Evolutionary conservation across 768 basidiomycete species (phyloP).

Genomic region (Kwoniella shandongensis): DNA sequence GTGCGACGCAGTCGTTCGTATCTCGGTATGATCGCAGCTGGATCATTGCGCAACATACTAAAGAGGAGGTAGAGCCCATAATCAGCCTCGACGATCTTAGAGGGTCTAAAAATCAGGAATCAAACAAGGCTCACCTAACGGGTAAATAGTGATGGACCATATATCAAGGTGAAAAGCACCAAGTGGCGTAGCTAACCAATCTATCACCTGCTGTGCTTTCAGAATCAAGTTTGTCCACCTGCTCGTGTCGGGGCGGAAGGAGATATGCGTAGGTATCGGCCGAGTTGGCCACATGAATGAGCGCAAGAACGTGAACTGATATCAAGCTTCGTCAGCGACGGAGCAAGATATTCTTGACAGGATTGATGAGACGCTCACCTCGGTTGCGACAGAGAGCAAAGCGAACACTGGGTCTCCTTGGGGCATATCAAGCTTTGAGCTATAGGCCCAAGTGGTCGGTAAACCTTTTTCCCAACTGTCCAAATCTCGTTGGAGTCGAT

Average conservation of each 20-base stretch:
- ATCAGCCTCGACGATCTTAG: not conserved
- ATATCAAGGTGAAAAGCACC: slow-evolving; percentile 29
- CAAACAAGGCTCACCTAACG: slow-evolving; percentile 17
- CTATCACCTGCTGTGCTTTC: slow-evolving; percentile 19
- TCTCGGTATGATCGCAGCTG: slow-evolving; percentile 14
- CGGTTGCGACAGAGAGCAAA: too few species aligned
- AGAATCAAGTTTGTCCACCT: slow-evolving; percentile 14
- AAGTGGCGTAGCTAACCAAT: slow-evolving; percentile 20
- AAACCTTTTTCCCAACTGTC: not conserved
- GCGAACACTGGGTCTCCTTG: too few species aligned
- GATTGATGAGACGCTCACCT: too few species aligned
- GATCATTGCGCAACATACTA: slow-evolving; percentile 22
- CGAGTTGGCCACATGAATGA: slow-evolving; percentile 25
- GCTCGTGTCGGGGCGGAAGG: slow-evolving; percentile 18
- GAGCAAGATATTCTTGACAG: too few species aligned
- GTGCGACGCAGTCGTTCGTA: slow-evolving; percentile 15
- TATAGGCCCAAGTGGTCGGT: slow-evolving; percentile 1
- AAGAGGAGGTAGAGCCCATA: not conserved
- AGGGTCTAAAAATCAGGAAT: not conserved
- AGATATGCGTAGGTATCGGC: slow-evolving; percentile 20
- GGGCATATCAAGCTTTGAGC: slow-evolving; percentile 2
- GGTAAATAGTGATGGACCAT: slow-evolving; percentile 23
- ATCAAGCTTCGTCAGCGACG: not conserved
- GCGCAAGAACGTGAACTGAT: slow-evolving; percentile 25
- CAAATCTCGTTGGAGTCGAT: slow-evolving; percentile 3